phyloP scores from a whole-genome alignment of 805 yeast species.

The Martiniozyma abietophila region DNA sequence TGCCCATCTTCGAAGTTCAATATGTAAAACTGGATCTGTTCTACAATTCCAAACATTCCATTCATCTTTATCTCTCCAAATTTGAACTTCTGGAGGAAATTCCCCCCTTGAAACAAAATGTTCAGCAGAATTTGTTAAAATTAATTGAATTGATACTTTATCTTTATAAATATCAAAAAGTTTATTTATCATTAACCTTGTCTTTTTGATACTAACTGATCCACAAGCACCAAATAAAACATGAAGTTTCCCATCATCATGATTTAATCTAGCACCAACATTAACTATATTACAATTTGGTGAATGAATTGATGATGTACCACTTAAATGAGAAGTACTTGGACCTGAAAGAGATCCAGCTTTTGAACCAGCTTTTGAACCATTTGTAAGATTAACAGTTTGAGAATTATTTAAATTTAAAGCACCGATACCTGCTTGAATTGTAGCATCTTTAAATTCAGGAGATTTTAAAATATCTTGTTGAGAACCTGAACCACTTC shows the following conservation, averaged over 20 bases:
- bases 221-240: slow-evolving; percentile 52
- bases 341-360: too few species aligned
- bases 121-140: slow-evolving; percentile 45
- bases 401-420: not conserved
- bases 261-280: slow-evolving; percentile 32
- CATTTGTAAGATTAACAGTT: too few species aligned
- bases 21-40: slow-evolving; percentile 52
- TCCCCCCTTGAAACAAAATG: slow-evolving; percentile 41
- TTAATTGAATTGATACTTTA: slow-evolving; percentile 43
- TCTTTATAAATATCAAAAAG: slow-evolving; percentile 44
- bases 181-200: slow-evolving; percentile 42
- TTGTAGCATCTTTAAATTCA: slow-evolving; percentile 2
- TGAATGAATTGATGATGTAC: too few species aligned
- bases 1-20: slow-evolving; percentile 54
- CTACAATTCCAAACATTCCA: slow-evolving; percentile 46
- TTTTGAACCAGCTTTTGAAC: too few species aligned
- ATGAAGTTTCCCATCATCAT: slow-evolving; percentile 48
- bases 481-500: slow-evolving; percentile 23
- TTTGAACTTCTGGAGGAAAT: slow-evolving; percentile 35
- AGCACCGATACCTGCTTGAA: slow-evolving; percentile 4
- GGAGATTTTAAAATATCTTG: slow-evolving; percentile 4
- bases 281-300: too few species aligned
- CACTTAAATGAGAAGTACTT: too few species aligned
- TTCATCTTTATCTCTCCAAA: slow-evolving; percentile 53
- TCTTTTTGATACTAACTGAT: slow-evolving; percentile 42